Evolutionary conservation across 805 yeast species (phyloP), one percentile per base, ranked within the genome.

Genomic region (Monosporozyma servazzii): DNA sequence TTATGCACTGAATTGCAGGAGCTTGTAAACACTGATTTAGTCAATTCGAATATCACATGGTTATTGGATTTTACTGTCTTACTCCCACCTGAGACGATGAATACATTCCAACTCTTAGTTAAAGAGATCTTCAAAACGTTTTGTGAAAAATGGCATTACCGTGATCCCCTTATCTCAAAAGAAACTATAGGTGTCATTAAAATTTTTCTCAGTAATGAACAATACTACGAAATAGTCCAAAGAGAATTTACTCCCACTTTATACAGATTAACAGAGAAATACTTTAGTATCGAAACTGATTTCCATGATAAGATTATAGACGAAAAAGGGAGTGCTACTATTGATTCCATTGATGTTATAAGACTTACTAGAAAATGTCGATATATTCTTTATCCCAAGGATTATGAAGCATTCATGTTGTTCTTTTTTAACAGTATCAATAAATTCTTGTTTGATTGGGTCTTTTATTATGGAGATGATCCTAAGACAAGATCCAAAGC

Each of bases 21-120:
- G 6, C 54, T 56, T 0, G 77, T 81, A 81, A 55, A 64, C 8
- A 36, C 54, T 36, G 10, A 37, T 23, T 41, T 23, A 23, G 41
- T 5, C 4, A 45, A 5, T 13, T 18, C 43, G 5, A 11, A 41
- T 11, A 8, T 41, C 10, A 43, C 9, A 54, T 53, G 61, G 61
- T 48, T 53, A 31, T 53, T 56, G 29, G 65, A 62, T 46, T 54
- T 59, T 31, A 36, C 51, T 13, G 53, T 51, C 17, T 21, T 59
- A 21, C 25, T 55, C 9, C 44, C 44, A 41, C 13, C 29, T 18
- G 27, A 2, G 51, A 50, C 43, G 21, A 30, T 17, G 1, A 13
- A 13, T 1, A 11, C 25, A 9, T 29, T 59, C 11, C 51, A 52
- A 46, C 52, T 51, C 5, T 47, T 51, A 2, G 29, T 56, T 0